These are phyloP conservation scores for Aspergillus brasiliensis DNA, from an alignment of 2,329 filamentous ascomycete species.

Conservation along the genomic window DNA sequence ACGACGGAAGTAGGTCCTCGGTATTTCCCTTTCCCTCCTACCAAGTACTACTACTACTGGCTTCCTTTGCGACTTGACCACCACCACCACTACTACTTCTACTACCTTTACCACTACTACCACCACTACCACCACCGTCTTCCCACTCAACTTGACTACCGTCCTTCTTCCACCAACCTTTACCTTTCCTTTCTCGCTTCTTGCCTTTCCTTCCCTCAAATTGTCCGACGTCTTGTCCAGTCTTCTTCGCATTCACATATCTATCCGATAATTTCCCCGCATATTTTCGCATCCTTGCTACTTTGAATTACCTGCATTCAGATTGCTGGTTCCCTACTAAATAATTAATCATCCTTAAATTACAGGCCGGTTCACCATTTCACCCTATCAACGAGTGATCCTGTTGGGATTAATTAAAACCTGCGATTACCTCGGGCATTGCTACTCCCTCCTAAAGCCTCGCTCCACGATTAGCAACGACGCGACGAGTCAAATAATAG, in stretches of 20 bases:
- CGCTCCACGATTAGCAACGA: constrained; percentile 16
- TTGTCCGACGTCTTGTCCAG: constrained; percentile 21
- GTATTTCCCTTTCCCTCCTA: background rate
- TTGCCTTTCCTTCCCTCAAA: constrained; percentile 7
- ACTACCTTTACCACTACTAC: background rate
- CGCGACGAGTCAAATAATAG: constrained; percentile 16
- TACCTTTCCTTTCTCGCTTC: background rate
- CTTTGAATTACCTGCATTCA: background rate
- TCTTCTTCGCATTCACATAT: constrained; percentile 13
- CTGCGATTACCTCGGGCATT: constrained; percentile 9
- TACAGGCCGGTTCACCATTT: constrained; percentile 7
- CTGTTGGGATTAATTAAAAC: constrained; percentile 12
- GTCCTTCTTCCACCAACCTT: background rate
- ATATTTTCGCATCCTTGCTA: constrained; percentile 25
- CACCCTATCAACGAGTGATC: background rate
- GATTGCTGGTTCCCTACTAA: constrained; percentile 1
- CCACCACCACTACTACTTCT: background rate
- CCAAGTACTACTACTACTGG: background rate
- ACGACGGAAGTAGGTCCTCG: background rate
- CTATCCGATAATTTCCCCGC: constrained; percentile 26
- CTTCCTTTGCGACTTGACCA: background rate
- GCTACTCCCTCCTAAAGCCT: constrained; percentile 6
- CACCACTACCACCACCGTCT: background rate
- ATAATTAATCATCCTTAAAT: constrained; percentile 9
- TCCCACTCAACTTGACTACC: background rate